These are phyloP conservation scores for Linum usitatissimum DNA, from an alignment of 345 rosid species.

Conservation along the genomic window DNA sequence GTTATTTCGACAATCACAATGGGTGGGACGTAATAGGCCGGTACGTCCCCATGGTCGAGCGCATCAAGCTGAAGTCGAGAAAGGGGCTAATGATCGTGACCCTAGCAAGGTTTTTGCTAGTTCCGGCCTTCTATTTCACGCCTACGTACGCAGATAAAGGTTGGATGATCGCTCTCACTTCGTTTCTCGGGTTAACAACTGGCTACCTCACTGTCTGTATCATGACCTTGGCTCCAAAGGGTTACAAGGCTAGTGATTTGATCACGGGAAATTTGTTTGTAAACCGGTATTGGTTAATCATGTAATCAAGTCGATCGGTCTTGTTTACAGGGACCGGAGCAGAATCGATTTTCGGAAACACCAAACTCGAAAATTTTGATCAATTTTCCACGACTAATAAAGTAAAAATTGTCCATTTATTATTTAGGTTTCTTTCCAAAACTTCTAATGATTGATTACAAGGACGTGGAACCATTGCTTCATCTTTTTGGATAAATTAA, in stretches of 20 bases:
- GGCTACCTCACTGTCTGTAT: conserved; percentile 85
- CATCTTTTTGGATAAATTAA: not conserved
- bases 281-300: not conserved
- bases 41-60: conserved; percentile 44
- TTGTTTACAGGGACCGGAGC: conserved; percentile 67
- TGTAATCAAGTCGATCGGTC: not conserved
- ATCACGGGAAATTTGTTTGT: not conserved
- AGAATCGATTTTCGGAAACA: too few relatives aligned
- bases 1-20: too few relatives aligned
- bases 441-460: too few relatives aligned
- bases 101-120: conserved; percentile 44
- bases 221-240: conserved; percentile 71
- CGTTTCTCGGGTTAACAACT: conserved; percentile 58
- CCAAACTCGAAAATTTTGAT: too few relatives aligned
- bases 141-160: conserved; percentile 82
- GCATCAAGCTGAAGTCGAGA: conserved; percentile 57
- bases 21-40: conserved; percentile 62
- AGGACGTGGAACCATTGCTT: not conserved
- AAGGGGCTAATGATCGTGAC: conserved; percentile 39
- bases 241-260: conserved; percentile 52
- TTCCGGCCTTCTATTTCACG: conserved; percentile 84
- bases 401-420: too few relatives aligned
- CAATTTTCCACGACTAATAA: too few relatives aligned
- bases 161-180: conserved; percentile 72
- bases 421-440: too few relatives aligned